Evolutionary conservation across 495 filamentous ascomycete genomes (phyloP).

Genomic region (Penicillium daleae): DNA sequence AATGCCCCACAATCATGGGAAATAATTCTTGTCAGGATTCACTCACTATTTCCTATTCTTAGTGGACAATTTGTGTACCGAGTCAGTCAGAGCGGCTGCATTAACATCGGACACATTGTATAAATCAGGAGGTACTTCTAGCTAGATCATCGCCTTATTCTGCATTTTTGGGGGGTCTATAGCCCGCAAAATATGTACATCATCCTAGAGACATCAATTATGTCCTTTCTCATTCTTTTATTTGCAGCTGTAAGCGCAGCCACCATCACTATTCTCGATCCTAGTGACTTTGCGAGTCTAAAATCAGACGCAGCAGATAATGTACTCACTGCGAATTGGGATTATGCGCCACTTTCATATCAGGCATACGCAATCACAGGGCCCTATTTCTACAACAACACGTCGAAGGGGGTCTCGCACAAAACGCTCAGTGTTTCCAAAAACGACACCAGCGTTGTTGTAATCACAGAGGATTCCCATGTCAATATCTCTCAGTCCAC

Average conservation of each 20-base stretch:
- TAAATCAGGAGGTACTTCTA: background rate
- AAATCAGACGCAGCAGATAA: conserved; percentile 14
- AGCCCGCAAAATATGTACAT: background rate
- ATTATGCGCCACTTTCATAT: conserved; percentile 6
- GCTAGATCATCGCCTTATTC: background rate
- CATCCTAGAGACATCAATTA: background rate
- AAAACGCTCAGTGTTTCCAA: conserved; percentile 10
- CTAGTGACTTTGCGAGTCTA: conserved; percentile 18
- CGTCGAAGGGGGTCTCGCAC: conserved; percentile 13
- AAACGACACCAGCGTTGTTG: conserved; percentile 22
- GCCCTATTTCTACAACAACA: conserved; percentile 8
- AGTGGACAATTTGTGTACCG: background rate
- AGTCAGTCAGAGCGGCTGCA: background rate
- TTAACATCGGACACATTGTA: background rate
- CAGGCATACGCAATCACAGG: conserved; percentile 11
- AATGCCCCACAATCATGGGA: background rate
- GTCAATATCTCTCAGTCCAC: conserved; percentile 14
- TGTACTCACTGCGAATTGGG: conserved; percentile 11
- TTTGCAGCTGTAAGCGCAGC: conserved; percentile 3
- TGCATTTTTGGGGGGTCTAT: background rate
- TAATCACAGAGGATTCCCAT: conserved; percentile 9
- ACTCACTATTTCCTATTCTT: background rate
- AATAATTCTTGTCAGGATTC: background rate
- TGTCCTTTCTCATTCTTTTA: background rate
- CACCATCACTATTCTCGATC: conserved; percentile 17